phyloP scores from a whole-genome alignment of 177 flowering plant species.

The Vitis hybrid region DNA sequence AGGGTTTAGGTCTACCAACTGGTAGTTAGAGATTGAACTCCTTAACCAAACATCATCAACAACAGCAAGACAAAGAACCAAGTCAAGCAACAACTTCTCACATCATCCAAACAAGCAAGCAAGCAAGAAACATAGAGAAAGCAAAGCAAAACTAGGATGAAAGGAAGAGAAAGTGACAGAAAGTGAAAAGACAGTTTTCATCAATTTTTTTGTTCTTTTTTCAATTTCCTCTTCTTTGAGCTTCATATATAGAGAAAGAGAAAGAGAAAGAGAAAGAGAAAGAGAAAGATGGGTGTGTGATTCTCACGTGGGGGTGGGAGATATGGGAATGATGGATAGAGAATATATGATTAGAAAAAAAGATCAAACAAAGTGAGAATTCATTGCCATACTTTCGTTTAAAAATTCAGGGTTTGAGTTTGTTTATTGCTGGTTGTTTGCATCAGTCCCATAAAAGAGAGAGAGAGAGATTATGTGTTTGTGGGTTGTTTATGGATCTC shows the following conservation, averaged over 20 bases:
- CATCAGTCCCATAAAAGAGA: slow-evolving; percentile 34
- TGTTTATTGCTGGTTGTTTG: slow-evolving; percentile 16
- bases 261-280: slow-evolving; percentile 18
- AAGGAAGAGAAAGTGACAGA: slow-evolving; percentile 12
- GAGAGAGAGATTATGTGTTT: slow-evolving; percentile 11
- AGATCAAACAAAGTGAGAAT: slow-evolving; percentile 12
- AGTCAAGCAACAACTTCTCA: slow-evolving; percentile 2
- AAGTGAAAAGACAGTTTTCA: background rate
- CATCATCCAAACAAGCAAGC: too few species aligned
- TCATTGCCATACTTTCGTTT: slow-evolving; percentile 2
- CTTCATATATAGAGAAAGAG: slow-evolving; percentile 1
- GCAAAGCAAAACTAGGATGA: slow-evolving; percentile 1
- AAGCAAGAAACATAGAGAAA: too few species aligned
- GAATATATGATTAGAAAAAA: slow-evolving; percentile 25
- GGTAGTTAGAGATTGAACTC: slow-evolving; percentile 83
- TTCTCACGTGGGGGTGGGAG: slow-evolving; percentile 54
- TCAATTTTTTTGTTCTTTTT: too few species aligned
- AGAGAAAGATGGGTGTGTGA: slow-evolving; percentile 21
- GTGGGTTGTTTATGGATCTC: slow-evolving; percentile 30
- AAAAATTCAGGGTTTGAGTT: slow-evolving; percentile 14
- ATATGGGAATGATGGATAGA: slow-evolving; percentile 25
- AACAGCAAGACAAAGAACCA: slow-evolving; percentile 19
- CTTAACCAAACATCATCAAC: slow-evolving; percentile 55
- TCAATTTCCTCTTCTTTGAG: too few species aligned
- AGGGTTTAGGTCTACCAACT: slow-evolving; percentile 93